phyloP scores from a whole-genome alignment of 2,329 filamentous ascomycete species.

The Calonectria montana region DNA sequence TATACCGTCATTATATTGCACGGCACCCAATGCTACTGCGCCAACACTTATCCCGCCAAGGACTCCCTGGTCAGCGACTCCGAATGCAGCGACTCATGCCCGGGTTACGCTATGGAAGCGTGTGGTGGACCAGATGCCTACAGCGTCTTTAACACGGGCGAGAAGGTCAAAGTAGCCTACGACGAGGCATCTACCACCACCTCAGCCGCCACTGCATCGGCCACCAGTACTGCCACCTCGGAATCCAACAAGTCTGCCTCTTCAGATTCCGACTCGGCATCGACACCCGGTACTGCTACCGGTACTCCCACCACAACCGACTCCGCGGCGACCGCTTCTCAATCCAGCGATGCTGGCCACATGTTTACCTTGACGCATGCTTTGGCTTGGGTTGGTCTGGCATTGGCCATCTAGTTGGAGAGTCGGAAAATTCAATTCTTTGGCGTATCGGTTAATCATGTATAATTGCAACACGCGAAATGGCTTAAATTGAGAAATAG shows the following conservation, averaged over 20 bases:
- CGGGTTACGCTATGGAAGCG: not conserved
- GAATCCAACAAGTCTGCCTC: not conserved
- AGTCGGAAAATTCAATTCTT: no score
- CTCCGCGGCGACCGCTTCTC: not conserved
- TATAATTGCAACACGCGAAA: no score
- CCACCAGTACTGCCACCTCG: not conserved
- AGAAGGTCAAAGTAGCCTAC: not conserved
- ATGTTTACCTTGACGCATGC: not conserved
- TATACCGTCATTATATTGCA: not conserved
- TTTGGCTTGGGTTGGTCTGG: not conserved
- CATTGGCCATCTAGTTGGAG: not conserved
- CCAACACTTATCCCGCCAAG: not conserved
- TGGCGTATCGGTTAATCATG: no score
- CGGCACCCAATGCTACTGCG: not conserved
- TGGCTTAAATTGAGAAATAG: no score
- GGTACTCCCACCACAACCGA: not conserved
- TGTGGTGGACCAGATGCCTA: not conserved
- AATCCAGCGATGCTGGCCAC: not conserved
- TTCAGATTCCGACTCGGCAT: not conserved
- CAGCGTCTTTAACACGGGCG: not conserved
- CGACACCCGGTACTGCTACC: not conserved
- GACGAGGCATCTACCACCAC: not conserved
- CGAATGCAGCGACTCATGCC: not conserved
- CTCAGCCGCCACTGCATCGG: not conserved
- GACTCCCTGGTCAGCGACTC: not conserved